phyloP scores from a whole-genome alignment of 164 flowering plant genomes.

The Annona cherimola region DNA sequence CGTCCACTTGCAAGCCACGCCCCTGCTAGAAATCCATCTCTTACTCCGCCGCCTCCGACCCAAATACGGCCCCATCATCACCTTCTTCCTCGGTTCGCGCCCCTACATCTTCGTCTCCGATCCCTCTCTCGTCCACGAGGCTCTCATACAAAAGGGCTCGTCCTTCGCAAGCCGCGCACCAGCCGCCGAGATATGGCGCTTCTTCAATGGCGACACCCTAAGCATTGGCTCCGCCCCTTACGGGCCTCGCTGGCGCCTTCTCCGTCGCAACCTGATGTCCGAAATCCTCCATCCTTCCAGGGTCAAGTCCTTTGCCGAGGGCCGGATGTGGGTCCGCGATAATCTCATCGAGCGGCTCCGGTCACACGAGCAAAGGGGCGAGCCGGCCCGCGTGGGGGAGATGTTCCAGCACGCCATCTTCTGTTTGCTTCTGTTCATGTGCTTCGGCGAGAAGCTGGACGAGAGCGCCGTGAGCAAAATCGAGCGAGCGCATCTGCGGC shows the following conservation, averaged over 20 bases:
- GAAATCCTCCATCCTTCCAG: slow-evolving; percentile 36
- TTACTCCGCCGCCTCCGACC: slow-evolving; percentile 18
- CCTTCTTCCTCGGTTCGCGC: slow-evolving; percentile 27
- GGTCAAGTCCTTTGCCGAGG: slow-evolving; percentile 18
- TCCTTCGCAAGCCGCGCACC: slow-evolving; percentile 36
- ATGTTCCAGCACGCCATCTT: slow-evolving; percentile 31
- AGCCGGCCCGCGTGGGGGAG: slow-evolving; percentile 14
- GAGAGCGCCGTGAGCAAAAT: slow-evolving; percentile 25
- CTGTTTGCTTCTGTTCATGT: slow-evolving; percentile 32
- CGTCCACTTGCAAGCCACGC: slow-evolving; percentile 21
- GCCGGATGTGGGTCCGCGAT: slow-evolving; percentile 30
- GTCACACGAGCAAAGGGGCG: neutral
- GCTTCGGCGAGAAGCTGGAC: slow-evolving; percentile 38
- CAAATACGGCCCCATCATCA: slow-evolving; percentile 41
- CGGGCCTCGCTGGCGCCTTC: slow-evolving; percentile 70
- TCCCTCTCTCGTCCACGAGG: slow-evolving; percentile 33
- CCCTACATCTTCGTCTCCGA: slow-evolving; percentile 31
- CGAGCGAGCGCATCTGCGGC: slow-evolving; percentile 7
- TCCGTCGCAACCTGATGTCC: slow-evolving; percentile 33
- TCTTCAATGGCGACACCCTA: slow-evolving; percentile 20
- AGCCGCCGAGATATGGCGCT: neutral
- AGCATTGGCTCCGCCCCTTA: slow-evolving; percentile 29
- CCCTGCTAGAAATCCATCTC: slow-evolving; percentile 16
- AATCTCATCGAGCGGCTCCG: slow-evolving; percentile 11
- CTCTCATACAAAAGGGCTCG: slow-evolving; percentile 39